These are phyloP conservation scores for Mucor velutinosus DNA, from an alignment of 371 early-diverging fungal species.

Conservation along the genomic window DNA sequence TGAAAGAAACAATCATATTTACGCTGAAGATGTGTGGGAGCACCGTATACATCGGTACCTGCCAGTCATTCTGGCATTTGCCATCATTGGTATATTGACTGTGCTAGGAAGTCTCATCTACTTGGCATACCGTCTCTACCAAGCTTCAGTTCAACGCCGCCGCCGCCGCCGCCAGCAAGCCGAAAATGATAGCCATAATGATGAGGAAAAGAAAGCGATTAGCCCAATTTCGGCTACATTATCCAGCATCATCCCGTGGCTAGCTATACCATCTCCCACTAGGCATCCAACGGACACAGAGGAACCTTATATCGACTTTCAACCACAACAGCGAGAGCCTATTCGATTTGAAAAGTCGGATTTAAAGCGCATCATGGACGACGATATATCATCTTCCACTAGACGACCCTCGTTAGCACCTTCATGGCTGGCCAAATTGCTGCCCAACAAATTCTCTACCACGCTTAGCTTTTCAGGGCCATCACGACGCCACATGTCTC, in stretches of 20 bases:
- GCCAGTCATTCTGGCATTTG: slow-evolving; percentile 38
- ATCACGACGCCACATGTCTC: slow-evolving; percentile 1
- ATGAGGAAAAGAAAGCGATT: not conserved
- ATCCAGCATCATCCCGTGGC: slow-evolving; percentile 19
- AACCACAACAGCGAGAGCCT: slow-evolving; percentile 16
- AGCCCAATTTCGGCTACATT: slow-evolving; percentile 10
- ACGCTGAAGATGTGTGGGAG: slow-evolving; percentile 11
- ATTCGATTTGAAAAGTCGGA: slow-evolving; percentile 23
- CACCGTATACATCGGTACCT: slow-evolving; percentile 20
- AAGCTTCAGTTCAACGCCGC: slow-evolving; percentile 2
- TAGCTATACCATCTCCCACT: slow-evolving; percentile 12
- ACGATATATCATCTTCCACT: not conserved
- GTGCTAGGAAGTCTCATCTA: slow-evolving; percentile 22
- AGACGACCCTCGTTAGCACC: slow-evolving; percentile 16
- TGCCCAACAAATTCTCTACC: slow-evolving; percentile 15
- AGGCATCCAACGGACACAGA: not conserved
- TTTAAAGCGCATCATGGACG: slow-evolving; percentile 6
- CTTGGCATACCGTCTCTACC: slow-evolving; percentile 30
- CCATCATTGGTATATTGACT: slow-evolving; percentile 37
- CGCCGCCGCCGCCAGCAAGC: not conserved
- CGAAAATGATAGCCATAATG: not conserved
- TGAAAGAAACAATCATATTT: not conserved
- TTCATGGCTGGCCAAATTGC: slow-evolving; percentile 10
- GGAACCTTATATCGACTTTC: not conserved
- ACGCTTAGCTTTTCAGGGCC: not conserved